Evolutionary conservation across 2,329 filamentous ascomycete genomes (phyloP), one percentile per base, ranked within the genome.

Genomic region (Teratosphaeria pseudoeucalypti): DNA sequence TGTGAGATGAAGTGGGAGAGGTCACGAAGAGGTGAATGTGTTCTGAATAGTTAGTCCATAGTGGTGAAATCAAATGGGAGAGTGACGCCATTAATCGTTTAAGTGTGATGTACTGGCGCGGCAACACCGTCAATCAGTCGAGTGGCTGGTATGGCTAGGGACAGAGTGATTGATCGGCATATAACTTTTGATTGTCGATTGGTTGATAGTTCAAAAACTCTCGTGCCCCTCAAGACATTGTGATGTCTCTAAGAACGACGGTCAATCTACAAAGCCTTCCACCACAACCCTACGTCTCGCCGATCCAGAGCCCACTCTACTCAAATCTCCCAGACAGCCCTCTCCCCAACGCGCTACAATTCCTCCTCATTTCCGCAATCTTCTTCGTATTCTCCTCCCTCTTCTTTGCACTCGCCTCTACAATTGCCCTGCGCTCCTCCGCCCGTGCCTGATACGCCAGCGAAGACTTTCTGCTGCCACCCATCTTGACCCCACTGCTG

Each of bases 371-470:
- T 62, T 67, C 65, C n/a, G 75, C 76, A 69, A 76, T 77, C 69
- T 70, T 76, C 70, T 66, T 73, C 62, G 81, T 70, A 55, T 73
- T 76, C 63, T 79, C 78, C 62, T 78, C 76, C 68, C 80, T 77
- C 68, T 77, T 76, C 62, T 72, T 76, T 54, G 82, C 76, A 64
- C 78, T 77, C 66, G 76, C 78, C 66, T 84, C 81, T 19, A 81
- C 61, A 64, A 77, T 71, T 23, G 72, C 73, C 65, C 73, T 74
- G 61, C 82, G 76, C 73, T 85, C 82, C 66, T 78, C 79, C 69
- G 84, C 82, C 58, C 83, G 73, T 1, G 81, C 81, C 62, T 82
- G 82, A 23, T 81, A 84, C 64, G 84, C 83, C 10, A 85, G 81
- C 54, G 81, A 81, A 32, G 79, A 82, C 74, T 80, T 83, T 68